These are phyloP conservation scores for Pichia nanzhaoensis DNA, from an alignment of 805 yeast species.

Conservation along the genomic window DNA sequence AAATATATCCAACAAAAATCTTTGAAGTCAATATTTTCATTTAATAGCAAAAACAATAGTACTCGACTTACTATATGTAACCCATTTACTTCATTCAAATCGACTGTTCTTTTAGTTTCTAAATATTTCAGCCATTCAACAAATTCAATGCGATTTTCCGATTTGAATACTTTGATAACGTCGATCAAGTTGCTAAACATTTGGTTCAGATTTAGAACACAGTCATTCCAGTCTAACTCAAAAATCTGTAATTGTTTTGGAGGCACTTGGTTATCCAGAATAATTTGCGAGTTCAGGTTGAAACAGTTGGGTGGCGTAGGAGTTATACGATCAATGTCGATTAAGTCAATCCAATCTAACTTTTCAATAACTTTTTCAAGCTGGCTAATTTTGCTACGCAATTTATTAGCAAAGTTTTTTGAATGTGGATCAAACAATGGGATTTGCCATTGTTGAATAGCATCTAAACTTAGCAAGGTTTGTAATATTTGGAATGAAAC, in stretches of 20 bases:
- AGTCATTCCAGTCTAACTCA: conserved; percentile 17
- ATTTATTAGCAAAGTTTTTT: conserved; percentile 1
- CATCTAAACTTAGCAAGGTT: conserved; percentile 4
- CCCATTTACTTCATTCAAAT: conserved; percentile 27
- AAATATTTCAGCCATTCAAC: conserved; percentile 21
- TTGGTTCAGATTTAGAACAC: conserved; percentile 17
- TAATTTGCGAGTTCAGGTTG: conserved; percentile 41
- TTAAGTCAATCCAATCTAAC: neutral
- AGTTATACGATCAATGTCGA: conserved; percentile 1
- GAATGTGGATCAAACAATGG: conserved; percentile 1
- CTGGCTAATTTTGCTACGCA: neutral
- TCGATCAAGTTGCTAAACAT: conserved; percentile 35
- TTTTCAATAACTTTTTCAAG: neutral
- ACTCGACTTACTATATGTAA: conserved; percentile 53
- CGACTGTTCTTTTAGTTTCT: conserved; percentile 24
- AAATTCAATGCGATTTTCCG: conserved; percentile 25
- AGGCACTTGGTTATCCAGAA: conserved; percentile 44
- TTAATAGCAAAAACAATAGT: conserved; percentile 50
- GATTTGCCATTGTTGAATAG: conserved; percentile 5
- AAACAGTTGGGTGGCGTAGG: conserved; percentile 31
- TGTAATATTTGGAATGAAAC: conserved; percentile 6
- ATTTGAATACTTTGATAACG: conserved; percentile 29
- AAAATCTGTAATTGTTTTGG: conserved; percentile 28
- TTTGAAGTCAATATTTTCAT: conserved; percentile 31
- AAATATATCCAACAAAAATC: conserved; percentile 30